phyloP scores from a whole-genome alignment of 1,139 yeast genomes.

The Candida albicans region DNA sequence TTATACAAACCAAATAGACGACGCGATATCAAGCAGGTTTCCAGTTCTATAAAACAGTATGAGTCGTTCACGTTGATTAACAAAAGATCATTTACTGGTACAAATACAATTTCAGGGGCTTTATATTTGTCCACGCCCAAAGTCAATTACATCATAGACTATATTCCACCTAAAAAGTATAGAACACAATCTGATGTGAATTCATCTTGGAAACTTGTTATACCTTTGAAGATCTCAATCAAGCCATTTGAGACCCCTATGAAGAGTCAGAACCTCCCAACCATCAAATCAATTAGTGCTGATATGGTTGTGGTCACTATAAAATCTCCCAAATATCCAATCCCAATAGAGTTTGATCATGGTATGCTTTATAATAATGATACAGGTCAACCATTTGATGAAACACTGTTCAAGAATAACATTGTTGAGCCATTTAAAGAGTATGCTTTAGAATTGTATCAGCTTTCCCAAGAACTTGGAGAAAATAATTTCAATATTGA shows the following conservation, averaged over 20 bases:
- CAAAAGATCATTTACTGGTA: slow-evolving; percentile 18
- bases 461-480: slow-evolving; percentile 24
- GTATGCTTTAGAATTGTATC: slow-evolving; percentile 22
- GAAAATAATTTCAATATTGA: slow-evolving; percentile 30
- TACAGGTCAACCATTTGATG: slow-evolving; percentile 18
- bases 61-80: slow-evolving; percentile 15
- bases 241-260: slow-evolving; percentile 6
- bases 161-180: slow-evolving; percentile 33
- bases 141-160: slow-evolving; percentile 25
- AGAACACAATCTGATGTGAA: slow-evolving; percentile 17
- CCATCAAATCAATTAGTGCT: slow-evolving; percentile 27
- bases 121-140: slow-evolving; percentile 30
- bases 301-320: slow-evolving; percentile 38
- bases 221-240: slow-evolving; percentile 29
- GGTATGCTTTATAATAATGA: slow-evolving; percentile 31
- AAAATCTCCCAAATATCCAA: slow-evolving; percentile 29
- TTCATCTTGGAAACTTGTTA: slow-evolving; percentile 26
- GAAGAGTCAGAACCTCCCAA: slow-evolving; percentile 21
- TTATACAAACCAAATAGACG: slow-evolving; percentile 16
- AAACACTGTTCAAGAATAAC: slow-evolving; percentile 26
- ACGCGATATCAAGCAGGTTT: slow-evolving; percentile 12
- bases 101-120: slow-evolving; percentile 16
- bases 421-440: slow-evolving; percentile 24
- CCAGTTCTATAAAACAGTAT: slow-evolving; percentile 13
- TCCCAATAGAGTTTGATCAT: slow-evolving; percentile 45